Evolutionary conservation across 352 stramenopile genomes (phyloP).

Genomic region (Globisporangium acanthophoron): DNA sequence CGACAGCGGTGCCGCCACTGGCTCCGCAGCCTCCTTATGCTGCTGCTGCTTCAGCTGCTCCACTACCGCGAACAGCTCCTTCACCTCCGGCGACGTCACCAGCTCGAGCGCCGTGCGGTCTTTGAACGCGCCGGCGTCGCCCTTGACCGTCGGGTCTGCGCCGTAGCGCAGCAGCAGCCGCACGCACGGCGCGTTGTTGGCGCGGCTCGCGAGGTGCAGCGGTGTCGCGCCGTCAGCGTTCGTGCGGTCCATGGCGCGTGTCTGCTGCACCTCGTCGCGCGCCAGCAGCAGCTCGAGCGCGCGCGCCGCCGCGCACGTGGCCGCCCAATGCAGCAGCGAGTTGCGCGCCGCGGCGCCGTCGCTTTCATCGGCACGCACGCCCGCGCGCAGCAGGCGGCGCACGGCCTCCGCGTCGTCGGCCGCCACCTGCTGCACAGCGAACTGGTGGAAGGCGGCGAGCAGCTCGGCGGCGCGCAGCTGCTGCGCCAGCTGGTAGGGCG

Average conservation of each 20-base stretch:
- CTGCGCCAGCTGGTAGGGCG: constrained; percentile 63
- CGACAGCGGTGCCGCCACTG: background rate
- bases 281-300: constrained; percentile 47
- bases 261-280: constrained; percentile 25
- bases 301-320: constrained; percentile 57
- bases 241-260: constrained; percentile 35
- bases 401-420: constrained; percentile 54
- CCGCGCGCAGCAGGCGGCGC: constrained; percentile 49
- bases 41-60: background rate
- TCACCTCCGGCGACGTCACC: constrained; percentile 41
- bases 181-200: constrained; percentile 45
- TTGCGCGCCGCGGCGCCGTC: constrained; percentile 52
- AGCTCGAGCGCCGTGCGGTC: constrained; percentile 54
- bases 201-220: constrained; percentile 65
- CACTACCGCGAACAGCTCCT: constrained; percentile 22
- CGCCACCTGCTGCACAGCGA: constrained; percentile 80
- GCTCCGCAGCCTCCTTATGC: background rate
- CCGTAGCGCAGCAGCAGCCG: constrained; percentile 39
- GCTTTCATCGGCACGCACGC: constrained; percentile 43
- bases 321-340: constrained; percentile 76
- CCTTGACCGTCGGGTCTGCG: constrained; percentile 37
- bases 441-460: constrained; percentile 82
- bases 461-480: constrained; percentile 51
- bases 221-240: constrained; percentile 76
- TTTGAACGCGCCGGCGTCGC: constrained; percentile 38